These are phyloP conservation scores for Leishmania amazonensis DNA, from an alignment of 208 protist genomes.

Conservation along the genomic window DNA sequence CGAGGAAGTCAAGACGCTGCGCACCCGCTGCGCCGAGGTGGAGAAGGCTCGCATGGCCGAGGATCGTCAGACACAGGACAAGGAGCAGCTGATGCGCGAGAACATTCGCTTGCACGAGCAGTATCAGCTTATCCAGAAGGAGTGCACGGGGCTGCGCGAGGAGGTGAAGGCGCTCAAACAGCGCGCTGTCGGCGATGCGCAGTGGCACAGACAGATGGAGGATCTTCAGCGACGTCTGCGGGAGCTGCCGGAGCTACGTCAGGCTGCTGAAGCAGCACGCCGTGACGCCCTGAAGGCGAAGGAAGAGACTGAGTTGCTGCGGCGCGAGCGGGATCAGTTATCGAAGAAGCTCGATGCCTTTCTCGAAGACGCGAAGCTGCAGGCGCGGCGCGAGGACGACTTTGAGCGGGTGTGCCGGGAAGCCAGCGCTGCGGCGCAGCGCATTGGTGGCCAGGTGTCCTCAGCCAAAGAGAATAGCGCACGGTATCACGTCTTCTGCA, in stretches of 20 bases:
- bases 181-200: conserved; percentile 29
- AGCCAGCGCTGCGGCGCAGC: conserved; percentile 52
- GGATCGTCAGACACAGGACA: conserved; percentile 50
- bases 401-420: conserved; percentile 63
- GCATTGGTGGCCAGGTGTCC: conserved; percentile 50
- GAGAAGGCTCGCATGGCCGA: conserved; percentile 34
- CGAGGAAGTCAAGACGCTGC: conserved; percentile 56
- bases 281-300: conserved; percentile 53
- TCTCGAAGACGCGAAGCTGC: conserved; percentile 56
- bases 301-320: conserved; percentile 67
- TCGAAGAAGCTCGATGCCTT: conserved; percentile 65
- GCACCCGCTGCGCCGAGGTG: conserved; percentile 42
- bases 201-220: conserved; percentile 54
- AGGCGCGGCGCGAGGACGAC: conserved; percentile 53
- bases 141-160: conserved; percentile 54
- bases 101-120: conserved; percentile 71
- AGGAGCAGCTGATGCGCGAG: conserved; percentile 64
- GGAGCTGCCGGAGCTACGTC: conserved; percentile 64
- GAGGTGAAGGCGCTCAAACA: conserved; percentile 37
- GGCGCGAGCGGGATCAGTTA: conserved; percentile 69
- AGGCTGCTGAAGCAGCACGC: conserved; percentile 61
- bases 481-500: conserved; percentile 44
- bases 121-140: conserved; percentile 55
- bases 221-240: conserved; percentile 67
- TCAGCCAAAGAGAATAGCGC: conserved; percentile 31